phyloP scores from a whole-genome alignment of 306 rosid genomes.

The Cucumis hystrix region DNA sequence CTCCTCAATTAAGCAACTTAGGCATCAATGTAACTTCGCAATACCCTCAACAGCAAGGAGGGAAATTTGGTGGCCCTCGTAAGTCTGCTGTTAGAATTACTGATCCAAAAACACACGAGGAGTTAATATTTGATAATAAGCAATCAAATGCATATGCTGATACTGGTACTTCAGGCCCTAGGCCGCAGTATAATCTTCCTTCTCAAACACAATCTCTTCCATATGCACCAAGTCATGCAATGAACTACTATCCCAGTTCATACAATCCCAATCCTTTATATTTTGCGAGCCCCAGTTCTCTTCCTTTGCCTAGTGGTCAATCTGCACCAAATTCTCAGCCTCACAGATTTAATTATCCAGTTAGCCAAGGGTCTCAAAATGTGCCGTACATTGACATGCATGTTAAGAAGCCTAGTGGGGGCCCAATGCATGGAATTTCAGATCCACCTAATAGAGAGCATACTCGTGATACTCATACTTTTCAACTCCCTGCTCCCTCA shows the following conservation, averaged over 20 bases:
- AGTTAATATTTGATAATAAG: slow-evolving; percentile 62
- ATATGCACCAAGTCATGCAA: slow-evolving; percentile 34
- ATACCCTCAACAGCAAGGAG: slow-evolving; percentile 71
- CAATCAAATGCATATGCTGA: slow-evolving; percentile 47
- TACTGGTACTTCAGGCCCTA: slow-evolving; percentile 42
- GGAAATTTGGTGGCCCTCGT: slow-evolving; percentile 53
- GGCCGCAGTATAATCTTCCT: slow-evolving; percentile 44
- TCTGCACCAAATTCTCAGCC: slow-evolving; percentile 58
- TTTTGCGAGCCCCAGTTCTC: slow-evolving; percentile 35
- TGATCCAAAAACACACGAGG: slow-evolving; percentile 92
- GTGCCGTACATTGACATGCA: slow-evolving; percentile 26
- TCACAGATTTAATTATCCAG: slow-evolving; percentile 42
- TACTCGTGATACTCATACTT: slow-evolving; percentile 33
- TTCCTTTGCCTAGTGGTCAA: slow-evolving; percentile 43
- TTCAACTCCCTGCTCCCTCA: slow-evolving; percentile 18
- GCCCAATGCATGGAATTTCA: slow-evolving; percentile 22
- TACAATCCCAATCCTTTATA: slow-evolving; percentile 25
- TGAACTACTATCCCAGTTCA: slow-evolving; percentile 33
- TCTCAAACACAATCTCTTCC: slow-evolving; percentile 59
- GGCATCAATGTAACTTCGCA: slow-evolving; percentile 44
- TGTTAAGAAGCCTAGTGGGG: slow-evolving; percentile 41
- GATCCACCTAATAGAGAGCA: slow-evolving; percentile 35
- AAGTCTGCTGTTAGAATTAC: slow-evolving; percentile 76
- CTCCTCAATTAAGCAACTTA: slow-evolving; percentile 56
- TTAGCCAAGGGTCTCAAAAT: slow-evolving; percentile 44